Percentiles rank a stretch among this genome's conserved stretches.
These are phyloP conservation scores for Bifiguratus adelaidae DNA, from an alignment of 192 early-diverging fungal genomes.

Conservation along the genomic window DNA sequence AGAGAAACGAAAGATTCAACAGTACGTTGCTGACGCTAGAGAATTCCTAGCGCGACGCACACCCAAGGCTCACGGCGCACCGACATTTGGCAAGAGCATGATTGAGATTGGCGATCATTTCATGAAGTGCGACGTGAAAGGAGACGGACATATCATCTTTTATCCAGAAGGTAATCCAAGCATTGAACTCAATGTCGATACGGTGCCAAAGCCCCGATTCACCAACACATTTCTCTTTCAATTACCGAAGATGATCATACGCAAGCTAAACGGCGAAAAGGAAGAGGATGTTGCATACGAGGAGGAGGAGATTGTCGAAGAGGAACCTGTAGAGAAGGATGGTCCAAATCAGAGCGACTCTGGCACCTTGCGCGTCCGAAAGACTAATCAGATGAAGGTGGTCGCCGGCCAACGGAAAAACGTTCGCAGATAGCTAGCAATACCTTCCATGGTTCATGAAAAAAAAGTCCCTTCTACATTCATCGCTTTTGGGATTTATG, in stretches of 20 bases:
- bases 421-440: no score
- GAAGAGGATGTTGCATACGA: neutral
- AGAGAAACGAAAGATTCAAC: slow-evolving; percentile 42
- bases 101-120: slow-evolving; percentile 9
- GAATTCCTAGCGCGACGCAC: slow-evolving; percentile 5
- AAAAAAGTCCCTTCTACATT: no score
- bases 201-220: slow-evolving; percentile 7
- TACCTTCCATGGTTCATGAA: no score
- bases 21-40: slow-evolving; percentile 15
- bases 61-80: slow-evolving; percentile 13
- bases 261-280: slow-evolving; percentile 1
- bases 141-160: slow-evolving; percentile 12
- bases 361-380: no score
- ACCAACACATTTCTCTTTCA: slow-evolving; percentile 5
- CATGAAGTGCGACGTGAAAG: slow-evolving; percentile 19
- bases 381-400: no score
- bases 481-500: no score
- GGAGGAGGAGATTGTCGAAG: slow-evolving; percentile 1
- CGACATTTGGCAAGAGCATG: slow-evolving; percentile 16
- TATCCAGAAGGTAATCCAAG: slow-evolving; percentile 15
- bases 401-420: no score
- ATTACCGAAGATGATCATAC: slow-evolving; percentile 6
- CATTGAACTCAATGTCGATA: slow-evolving; percentile 16
- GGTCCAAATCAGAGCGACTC: no score
- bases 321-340: slow-evolving; percentile 2